Evolutionary conservation across 2,329 filamentous ascomycete genomes (phyloP).

Genomic region (Pyrenophora tritici-repentis): DNA sequence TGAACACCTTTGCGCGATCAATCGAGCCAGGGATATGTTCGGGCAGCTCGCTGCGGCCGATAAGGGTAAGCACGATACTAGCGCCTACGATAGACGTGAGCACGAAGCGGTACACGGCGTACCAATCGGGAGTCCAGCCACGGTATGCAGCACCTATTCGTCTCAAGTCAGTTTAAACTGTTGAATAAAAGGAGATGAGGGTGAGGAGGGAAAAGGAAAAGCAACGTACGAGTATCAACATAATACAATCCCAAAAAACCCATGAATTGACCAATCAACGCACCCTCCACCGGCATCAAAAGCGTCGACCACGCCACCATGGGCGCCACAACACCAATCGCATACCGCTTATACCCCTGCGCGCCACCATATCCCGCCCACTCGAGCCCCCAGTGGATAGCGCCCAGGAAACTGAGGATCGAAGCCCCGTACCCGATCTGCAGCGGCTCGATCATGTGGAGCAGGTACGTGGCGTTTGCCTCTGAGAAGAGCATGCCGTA

Average conservation of each 20-base stretch:
- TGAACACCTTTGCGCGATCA: conserved; percentile 57
- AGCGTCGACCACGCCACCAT: conserved; percentile 89
- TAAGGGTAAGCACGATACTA: conserved; percentile 77
- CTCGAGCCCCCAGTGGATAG: conserved; percentile 92
- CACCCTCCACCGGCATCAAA: conserved; percentile 81
- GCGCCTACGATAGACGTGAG: conserved; percentile 87
- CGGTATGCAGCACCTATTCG: conserved; percentile 62
- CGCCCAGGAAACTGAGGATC: conserved; percentile 91
- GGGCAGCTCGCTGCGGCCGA: conserved; percentile 79
- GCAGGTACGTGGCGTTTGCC: conserved; percentile 71
- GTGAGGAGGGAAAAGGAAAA: too few species aligned
- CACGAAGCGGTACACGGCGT: conserved; percentile 86
- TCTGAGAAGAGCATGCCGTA: conserved; percentile 68
- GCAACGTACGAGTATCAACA: conserved; percentile 62
- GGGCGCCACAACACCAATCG: conserved; percentile 78
- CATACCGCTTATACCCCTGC: conserved; percentile 79
- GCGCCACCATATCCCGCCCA: conserved; percentile 71
- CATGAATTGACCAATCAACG: conserved; percentile 82
- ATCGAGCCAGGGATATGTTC: conserved; percentile 53
- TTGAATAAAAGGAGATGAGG: too few species aligned
- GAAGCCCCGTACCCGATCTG: conserved; percentile 91
- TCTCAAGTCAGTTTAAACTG: too few species aligned
- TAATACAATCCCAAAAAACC: conserved; percentile 88
- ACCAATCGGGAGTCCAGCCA: conserved; percentile 86
- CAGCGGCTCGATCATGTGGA: conserved; percentile 79